Evolutionary conservation across 1,139 yeast genomes (phyloP), one percentile per base, ranked within the genome.

Genomic region (Sugiyamaella grinbergsii): DNA sequence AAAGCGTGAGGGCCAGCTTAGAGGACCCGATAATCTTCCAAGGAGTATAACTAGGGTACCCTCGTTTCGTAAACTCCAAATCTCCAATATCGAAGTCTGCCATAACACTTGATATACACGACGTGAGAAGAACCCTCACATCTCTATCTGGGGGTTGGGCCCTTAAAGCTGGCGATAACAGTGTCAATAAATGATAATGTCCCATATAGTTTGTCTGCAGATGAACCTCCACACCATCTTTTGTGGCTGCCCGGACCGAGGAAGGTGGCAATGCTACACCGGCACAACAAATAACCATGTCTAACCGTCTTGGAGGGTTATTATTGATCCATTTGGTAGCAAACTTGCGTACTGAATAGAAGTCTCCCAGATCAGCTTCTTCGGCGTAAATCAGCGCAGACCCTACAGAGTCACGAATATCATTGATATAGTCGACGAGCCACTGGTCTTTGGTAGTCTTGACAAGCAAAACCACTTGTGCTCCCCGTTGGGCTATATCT

Each of bases 311-410:
- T 5, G 97, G 95, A 1, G 97, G 96, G 36, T 82, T 74, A 64
- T 87, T 90, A 67, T 93, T 96, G 54, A 93, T 75, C 98, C 98
- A 93, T 57, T 77, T 82, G 1, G 98, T 91, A 26, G 96, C 97
- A 72, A 93, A 93, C 65, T 83, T 82, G 59, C 98, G 76, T n/a
- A 93, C 77, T 5, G 91, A 82, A 64, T 83, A 74, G 54, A 93
- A 72, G 50, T 88, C 83, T 22, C 81, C 75, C 54, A 93, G 73
- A 66, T 94, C 95, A 67, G 96, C 89, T 58, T 83, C 80, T 63
- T 93, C 98, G 10, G 94, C 94, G 66, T 88, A 91, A 34, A 93
- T 80, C 75, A 91, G 67, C 51, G 78, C 77, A 69, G 91, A 93
- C 44, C 76, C 75, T 24, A 93, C 83, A 24, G 68, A 70, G 16